Evolutionary conservation across 805 yeast species (phyloP).

Genomic region (Candida coquimbonensis): DNA sequence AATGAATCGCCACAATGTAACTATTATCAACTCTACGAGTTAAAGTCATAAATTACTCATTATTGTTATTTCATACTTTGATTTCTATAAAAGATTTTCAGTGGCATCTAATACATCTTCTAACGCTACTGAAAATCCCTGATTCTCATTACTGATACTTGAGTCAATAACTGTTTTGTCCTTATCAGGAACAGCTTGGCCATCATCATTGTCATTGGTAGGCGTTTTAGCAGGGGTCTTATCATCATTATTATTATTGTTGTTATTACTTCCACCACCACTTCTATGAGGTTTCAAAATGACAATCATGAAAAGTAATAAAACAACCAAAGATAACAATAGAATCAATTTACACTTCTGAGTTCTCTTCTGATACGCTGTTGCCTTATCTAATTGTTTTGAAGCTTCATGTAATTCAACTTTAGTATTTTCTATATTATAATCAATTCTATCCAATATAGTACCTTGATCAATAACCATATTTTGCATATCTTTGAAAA

Average conservation of each 20-base stretch:
- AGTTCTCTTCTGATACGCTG: slow-evolving; percentile 76
- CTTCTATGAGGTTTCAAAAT: slow-evolving; percentile 51
- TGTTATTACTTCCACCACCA: slow-evolving; percentile 17
- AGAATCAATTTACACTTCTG: slow-evolving; percentile 87
- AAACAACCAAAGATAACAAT: slow-evolving; percentile 60
- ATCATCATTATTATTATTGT: background rate
- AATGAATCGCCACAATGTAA: too few species aligned
- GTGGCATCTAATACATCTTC: background rate
- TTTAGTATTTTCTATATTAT: slow-evolving; percentile 77
- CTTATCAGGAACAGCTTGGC: background rate
- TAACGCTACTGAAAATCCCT: background rate
- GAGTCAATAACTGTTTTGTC: too few species aligned
- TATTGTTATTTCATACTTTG: background rate
- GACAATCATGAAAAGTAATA: slow-evolving; percentile 63
- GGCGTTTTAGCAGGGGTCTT: background rate
- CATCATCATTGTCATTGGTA: background rate
- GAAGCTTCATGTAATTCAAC: slow-evolving; percentile 72
- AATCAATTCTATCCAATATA: slow-evolving; percentile 86
- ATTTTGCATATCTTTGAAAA: slow-evolving; percentile 87
- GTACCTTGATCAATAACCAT: slow-evolving; percentile 95
- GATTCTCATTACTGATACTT: background rate
- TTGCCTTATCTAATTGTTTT: slow-evolving; percentile 69
- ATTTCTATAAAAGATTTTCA: background rate
- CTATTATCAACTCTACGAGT: too few species aligned
- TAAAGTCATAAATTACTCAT: too few species aligned